These are phyloP conservation scores for Elsinoe batatas DNA, from an alignment of 2,329 filamentous ascomycete species.

Conservation along the genomic window DNA sequence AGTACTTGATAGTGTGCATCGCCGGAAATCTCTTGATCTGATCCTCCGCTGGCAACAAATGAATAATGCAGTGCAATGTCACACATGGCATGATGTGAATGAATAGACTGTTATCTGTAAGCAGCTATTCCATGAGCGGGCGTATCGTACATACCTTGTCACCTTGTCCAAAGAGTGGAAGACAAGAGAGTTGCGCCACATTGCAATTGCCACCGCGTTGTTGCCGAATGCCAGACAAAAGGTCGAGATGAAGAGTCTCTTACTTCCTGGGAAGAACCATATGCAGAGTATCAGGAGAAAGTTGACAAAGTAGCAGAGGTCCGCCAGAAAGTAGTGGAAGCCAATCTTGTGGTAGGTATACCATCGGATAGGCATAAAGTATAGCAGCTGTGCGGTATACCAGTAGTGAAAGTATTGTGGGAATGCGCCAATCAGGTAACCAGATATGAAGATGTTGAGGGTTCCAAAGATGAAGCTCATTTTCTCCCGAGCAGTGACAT, in stretches of 20 bases:
- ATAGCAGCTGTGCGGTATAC: slow-evolving; percentile 55
- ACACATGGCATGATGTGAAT: slow-evolving; percentile 99
- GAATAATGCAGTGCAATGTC: slow-evolving; percentile 83
- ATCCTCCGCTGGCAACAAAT: slow-evolving; percentile 58
- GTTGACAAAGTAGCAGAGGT: slow-evolving; percentile 98
- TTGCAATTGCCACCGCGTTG: slow-evolving; percentile 93
- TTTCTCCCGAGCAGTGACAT: slow-evolving; percentile 85
- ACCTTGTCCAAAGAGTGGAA: slow-evolving; percentile 99
- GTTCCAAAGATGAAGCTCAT: slow-evolving; percentile 92
- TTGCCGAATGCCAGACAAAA: slow-evolving; percentile 94
- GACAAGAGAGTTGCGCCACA: slow-evolving; percentile 98
- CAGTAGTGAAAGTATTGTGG: slow-evolving; percentile 84
- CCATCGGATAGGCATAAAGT: slow-evolving; percentile 94
- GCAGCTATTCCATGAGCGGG: background rate
- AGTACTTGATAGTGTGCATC: slow-evolving; percentile 68
- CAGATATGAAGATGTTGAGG: slow-evolving; percentile 94
- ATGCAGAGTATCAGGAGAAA: slow-evolving; percentile 69
- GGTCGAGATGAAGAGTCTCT: slow-evolving; percentile 80
- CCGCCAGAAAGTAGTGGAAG: slow-evolving; percentile 94
- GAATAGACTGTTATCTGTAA: slow-evolving; percentile 55
- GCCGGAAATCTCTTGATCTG: slow-evolving; percentile 71
- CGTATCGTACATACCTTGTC: slow-evolving; percentile 49
- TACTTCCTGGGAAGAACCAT: slow-evolving; percentile 84
- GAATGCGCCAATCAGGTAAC: slow-evolving; percentile 79
- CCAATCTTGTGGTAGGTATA: slow-evolving; percentile 85